Evolutionary conservation across 1,284 basidiomycete species (phyloP).

Genomic region (Neolentinus lepideus): DNA sequence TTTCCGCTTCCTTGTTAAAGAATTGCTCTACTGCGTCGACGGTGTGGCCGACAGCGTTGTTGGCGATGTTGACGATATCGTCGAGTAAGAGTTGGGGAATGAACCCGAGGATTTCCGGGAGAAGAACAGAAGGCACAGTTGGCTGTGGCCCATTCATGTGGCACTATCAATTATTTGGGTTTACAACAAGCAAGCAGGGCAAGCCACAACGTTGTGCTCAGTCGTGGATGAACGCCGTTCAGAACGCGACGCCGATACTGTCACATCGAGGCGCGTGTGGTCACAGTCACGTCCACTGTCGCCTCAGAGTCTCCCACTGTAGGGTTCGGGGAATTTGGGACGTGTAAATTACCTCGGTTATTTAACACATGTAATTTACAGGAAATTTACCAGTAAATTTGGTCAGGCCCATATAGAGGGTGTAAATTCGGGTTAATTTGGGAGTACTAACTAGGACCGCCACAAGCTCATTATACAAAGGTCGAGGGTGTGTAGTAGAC

Average conservation of each 20-base stretch:
- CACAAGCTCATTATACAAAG: no score
- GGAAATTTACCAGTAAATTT: no score
- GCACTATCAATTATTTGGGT: background rate
- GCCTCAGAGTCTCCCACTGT: background rate
- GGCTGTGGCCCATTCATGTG: slow-evolving; percentile 2
- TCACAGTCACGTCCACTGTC: background rate
- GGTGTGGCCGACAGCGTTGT: slow-evolving; percentile 60
- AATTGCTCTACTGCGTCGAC: slow-evolving; percentile 66
- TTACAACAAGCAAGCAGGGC: background rate
- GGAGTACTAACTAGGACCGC: no score
- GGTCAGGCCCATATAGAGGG: no score
- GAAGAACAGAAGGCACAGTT: slow-evolving; percentile 39
- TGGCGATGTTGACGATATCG: slow-evolving; percentile 60
- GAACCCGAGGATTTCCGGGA: slow-evolving; percentile 60
- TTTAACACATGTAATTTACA: no score
- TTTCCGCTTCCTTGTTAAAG: slow-evolving; percentile 6
- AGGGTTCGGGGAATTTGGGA: no score
- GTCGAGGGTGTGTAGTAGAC: no score
- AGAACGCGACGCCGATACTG: background rate
- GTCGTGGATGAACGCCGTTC: background rate
- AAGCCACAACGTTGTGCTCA: no score
- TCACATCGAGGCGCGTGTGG: background rate
- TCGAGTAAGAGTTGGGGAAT: slow-evolving; percentile 64
- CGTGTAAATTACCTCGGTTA: no score
- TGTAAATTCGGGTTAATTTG: no score